A percentile compares a stretch with the other conserved stretches of the same genome.
Conservation (phyloP, 2,329 filamentous ascomycete genomes). For the Botryosphaeria dothidea region DNA sequence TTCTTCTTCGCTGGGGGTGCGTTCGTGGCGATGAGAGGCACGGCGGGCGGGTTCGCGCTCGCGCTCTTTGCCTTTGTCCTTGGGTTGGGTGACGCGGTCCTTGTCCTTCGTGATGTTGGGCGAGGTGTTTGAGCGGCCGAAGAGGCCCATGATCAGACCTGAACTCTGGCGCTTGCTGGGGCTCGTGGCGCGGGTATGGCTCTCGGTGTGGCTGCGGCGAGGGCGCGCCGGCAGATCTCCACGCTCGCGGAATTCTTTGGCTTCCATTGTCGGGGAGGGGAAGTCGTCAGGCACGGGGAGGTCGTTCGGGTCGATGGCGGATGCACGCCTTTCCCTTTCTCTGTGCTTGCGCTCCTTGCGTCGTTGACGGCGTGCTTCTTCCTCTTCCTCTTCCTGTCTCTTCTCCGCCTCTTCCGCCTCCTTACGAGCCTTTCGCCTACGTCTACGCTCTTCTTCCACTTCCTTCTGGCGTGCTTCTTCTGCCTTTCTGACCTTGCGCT, state of each 20-base stretch:
- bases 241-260: not conserved
- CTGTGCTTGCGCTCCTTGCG: not conserved
- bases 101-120: not conserved
- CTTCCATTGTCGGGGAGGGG: conserved; percentile 4
- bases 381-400: not conserved
- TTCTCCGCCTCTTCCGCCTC: not conserved
- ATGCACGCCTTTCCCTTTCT: not conserved
- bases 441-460: not conserved
- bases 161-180: not conserved
- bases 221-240: not conserved
- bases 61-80: not conserved
- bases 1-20: conserved; percentile 8
- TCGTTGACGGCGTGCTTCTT: conserved; percentile 5
- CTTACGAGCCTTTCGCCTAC: not conserved
- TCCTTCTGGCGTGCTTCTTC: not conserved
- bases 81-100: not conserved
- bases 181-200: not conserved
- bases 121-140: not conserved
- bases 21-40: not conserved
- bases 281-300: not conserved
- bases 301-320: not conserved
- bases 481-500: not conserved
- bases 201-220: conserved; percentile 8
- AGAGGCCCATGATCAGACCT: not conserved
- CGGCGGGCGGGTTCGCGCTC: not conserved